Conservation (phyloP, 2,329 filamentous ascomycete species). For the Cladorrhinum sp. region DNA sequence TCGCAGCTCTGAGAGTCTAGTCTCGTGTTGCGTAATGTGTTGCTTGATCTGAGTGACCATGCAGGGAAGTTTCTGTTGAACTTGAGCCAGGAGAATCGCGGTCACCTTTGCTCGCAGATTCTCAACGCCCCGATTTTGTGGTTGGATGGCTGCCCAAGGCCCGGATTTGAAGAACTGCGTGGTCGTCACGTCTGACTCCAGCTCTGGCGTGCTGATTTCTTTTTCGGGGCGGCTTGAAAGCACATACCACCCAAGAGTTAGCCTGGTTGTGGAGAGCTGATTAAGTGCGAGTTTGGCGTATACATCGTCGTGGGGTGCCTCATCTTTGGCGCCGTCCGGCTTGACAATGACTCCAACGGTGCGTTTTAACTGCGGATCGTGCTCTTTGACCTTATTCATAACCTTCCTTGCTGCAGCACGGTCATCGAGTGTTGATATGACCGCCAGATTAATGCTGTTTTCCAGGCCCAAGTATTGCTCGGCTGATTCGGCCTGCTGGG, state of each 20-base stretch:
- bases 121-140: conserved; percentile 35
- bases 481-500: conserved; percentile 44
- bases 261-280: conserved; percentile 23
- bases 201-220: conserved; percentile 19
- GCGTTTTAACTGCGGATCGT: conserved; percentile 33
- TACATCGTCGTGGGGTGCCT: conserved; percentile 37
- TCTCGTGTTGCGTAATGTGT: background rate
- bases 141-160: conserved; percentile 29
- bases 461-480: conserved; percentile 54
- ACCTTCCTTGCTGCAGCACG: conserved; percentile 58
- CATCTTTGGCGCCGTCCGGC: conserved; percentile 41
- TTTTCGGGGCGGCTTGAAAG: conserved; percentile 37
- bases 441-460: conserved; percentile 58
- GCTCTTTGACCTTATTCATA: conserved; percentile 44
- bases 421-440: conserved; percentile 55
- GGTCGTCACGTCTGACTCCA: conserved; percentile 21
- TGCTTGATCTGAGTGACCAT: conserved; percentile 22
- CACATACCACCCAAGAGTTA: conserved; percentile 38
- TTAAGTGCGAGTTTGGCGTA: conserved; percentile 38
- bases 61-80: conserved; percentile 29
- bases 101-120: conserved; percentile 38
- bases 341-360: conserved; percentile 58
- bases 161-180: conserved; percentile 23
- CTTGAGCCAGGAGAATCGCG: conserved; percentile 34
- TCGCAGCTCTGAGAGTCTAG: background rate